Evolutionary conservation across 2,329 filamentous ascomycete species (phyloP), one percentile per base, ranked within the genome.

Genomic region (Aspergillus novofumigatus): DNA sequence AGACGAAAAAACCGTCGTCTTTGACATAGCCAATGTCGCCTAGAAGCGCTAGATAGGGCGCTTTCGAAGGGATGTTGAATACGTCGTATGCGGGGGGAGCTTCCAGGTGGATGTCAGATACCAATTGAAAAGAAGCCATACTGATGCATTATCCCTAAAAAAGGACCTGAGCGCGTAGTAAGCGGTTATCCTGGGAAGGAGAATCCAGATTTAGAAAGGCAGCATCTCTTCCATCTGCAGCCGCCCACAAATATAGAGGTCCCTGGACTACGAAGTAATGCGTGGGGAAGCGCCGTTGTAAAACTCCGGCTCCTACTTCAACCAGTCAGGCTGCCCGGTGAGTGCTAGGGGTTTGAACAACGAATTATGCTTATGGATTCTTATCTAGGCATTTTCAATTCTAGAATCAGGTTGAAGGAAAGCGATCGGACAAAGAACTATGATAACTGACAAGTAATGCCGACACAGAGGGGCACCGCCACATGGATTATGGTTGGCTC

Each of bases 91-190:
- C 70, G 47, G 75, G 72, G 0, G 78, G 76, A 8, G 66, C 64
- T 64, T 86, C 82, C 7, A 86, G 74, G 59, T 86, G 83, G 3
- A 86, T 73, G 67, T 86, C 83, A 0, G 83, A 85, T n/a, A 85
- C 56, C 49, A 86, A 77, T 61, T 84, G 74, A 53, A 76, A 59
- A 32, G 42, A 48, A 29, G 59, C 60, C 66, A 70, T 66, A 4
- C 6, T 7, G 32, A 7, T 7, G 14, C 32, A 7, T 38, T 38
- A 14, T 35, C 6, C 32, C 6, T n/a, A 25, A 52, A 23, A 11
- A 26, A n/a, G 29, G 29, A 50, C 14, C 4, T 21, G 11, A 4
- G 21, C 41, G 21, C 21, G 44, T 25, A 47, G 8, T 14, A 14
- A 14, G 44, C 23, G 5, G 23, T 25, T 23, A 23, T 7, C 10